Base-by-base conservation (phyloP, 2,329 filamentous ascomycete species). In the Helminthosporium solani region DNA sequence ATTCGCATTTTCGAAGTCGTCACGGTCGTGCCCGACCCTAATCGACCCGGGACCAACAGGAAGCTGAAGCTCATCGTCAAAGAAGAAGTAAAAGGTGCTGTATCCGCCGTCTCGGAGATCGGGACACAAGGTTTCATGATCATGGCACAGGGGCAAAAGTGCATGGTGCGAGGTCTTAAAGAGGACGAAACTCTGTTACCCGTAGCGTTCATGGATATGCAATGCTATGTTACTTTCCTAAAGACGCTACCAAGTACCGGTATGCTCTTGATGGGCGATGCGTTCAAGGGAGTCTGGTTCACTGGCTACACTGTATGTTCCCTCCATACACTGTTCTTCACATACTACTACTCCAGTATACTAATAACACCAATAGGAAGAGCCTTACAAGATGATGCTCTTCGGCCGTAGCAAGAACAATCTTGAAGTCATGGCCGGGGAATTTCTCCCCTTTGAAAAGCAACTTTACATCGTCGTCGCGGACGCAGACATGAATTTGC, bases 151-250 rank as follows among this genome's bases (percentile, higher is more conserved):
- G 94, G 94, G 1, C 91, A 96, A 63, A 99, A 99, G 71, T 92
- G 90, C 68, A 95, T 99, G 87, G 90, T 99, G 1, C 81, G 94
- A 48, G 94, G 94, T 33, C 78, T 99, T 2, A 96, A 96, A 68
- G 94, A 99, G 69, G 94, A 99, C 65, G 90, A 91, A 0, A 90
- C 88, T 1, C 79, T 97, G 42, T 77, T 97, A 1, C 94, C 94
- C 0, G 92, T 99, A 3, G 94, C 94, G 0, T 99, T 99, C 65
- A 87, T 99, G 78, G 94, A 99, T 63, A 95, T 96, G 84, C 94
- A 89, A 72, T 95, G 88, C 70, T 94, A 96, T 61, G 89, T 96
- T 11, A 88, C 85, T 2, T 83, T 86, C n/a, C 81, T 90, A 43
- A 94, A 91, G 63, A 88, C 90, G 60, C 78, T 99, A 15, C 84